A percentile compares a stretch with the other conserved stretches of the same genome.
Evolutionary conservation across 352 stramenopile genomes (phyloP).

Genomic region (Phytopythium kandeliae): DNA sequence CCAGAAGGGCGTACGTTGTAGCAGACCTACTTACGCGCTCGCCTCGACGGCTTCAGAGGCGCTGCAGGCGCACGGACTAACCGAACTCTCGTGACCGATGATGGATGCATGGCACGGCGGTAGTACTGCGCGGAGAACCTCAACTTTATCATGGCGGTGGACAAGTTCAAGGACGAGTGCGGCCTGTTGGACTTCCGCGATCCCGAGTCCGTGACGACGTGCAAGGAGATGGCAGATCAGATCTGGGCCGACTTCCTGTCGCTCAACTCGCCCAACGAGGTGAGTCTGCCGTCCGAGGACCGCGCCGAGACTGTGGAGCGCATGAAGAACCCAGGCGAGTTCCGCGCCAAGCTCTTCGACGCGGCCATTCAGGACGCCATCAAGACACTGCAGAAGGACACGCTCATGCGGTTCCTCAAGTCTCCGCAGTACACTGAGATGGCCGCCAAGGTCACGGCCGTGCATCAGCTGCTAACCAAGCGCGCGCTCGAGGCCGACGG

Average conservation of each 20-base stretch:
- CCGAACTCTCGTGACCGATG: not conserved
- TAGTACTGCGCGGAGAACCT: conserved; percentile 83
- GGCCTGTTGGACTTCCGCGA: conserved; percentile 74
- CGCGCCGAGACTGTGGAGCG: conserved; percentile 74
- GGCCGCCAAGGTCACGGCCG: conserved; percentile 40
- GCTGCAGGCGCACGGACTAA: too few relatives aligned
- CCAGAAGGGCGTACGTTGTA: conserved; percentile 64
- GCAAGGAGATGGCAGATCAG: conserved; percentile 78
- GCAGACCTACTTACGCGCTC: too few relatives aligned
- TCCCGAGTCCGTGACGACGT: conserved; percentile 69
- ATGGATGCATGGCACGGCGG: too few relatives aligned
- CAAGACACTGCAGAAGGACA: conserved; percentile 82
- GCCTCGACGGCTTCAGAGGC: too few relatives aligned
- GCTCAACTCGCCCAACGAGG: conserved; percentile 79
- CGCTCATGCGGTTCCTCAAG: conserved; percentile 74
- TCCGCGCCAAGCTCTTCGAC: conserved; percentile 74
- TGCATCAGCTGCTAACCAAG: conserved; percentile 57
- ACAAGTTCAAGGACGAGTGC: conserved; percentile 84
- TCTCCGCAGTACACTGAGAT: conserved; percentile 76
- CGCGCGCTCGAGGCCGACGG: conserved; percentile 61
- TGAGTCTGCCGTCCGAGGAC: conserved; percentile 75
- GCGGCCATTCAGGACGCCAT: conserved; percentile 78
- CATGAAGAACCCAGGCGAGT: conserved; percentile 79
- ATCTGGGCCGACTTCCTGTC: conserved; percentile 83
- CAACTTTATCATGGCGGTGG: conserved; percentile 85